Base-by-base conservation (phyloP, 2,329 filamentous ascomycete genomes). In the Colletotrichum eremochloae region DNA sequence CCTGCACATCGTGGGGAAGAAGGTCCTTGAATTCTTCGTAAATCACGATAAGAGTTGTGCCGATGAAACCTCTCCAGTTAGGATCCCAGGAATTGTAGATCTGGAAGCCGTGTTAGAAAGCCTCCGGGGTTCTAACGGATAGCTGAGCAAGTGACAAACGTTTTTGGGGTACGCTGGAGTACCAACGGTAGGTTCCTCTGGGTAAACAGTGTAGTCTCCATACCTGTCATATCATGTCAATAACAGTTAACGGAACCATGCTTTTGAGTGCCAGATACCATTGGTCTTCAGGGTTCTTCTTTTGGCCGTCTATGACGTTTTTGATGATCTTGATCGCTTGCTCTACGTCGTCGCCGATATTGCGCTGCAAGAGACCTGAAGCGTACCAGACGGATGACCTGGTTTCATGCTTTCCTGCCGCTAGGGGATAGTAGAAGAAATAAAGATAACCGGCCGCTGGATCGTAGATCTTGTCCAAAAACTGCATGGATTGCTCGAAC, bases 51-150 rank as follows among this genome's bases (percentile, higher is more conserved):
- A 91, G 83, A 0, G 87, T 85, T 0, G 87, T 90, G 9, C 88
- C 88, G 40, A 91, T 84, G 68, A 92, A 91, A 0, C 89, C 89
- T 64, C 90, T 83, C 89, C 89, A 91, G 71, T 91, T 91, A 0
- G 89, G 89, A 74, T 91, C 90, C 86, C 88, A 91, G 0, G 85
- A 85, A 64, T 85, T 83, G 76, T 90, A 89, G 40, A 88, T 87
- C 12, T 79, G 75, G 8, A 83, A 68, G 2, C 15, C 0, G 4
- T 9, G 6, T 46, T 11, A 44, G 8, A 5, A 8, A 29, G 9
- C 12, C 3, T 5, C 3, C 3, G 46, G 8, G 24, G 4, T 14
- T 42, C 14, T 9, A 24, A 8, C 15, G 4, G 9, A 11, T 8
- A 15, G 55, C 3, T 14, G 7, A 29, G 14, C 4, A 15, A 50